A percentile compares a stretch with the other conserved stretches of the same genome.
phyloP scores from a whole-genome alignment of 2,329 filamentous ascomycete species.

The Fusarium tricinctum region DNA sequence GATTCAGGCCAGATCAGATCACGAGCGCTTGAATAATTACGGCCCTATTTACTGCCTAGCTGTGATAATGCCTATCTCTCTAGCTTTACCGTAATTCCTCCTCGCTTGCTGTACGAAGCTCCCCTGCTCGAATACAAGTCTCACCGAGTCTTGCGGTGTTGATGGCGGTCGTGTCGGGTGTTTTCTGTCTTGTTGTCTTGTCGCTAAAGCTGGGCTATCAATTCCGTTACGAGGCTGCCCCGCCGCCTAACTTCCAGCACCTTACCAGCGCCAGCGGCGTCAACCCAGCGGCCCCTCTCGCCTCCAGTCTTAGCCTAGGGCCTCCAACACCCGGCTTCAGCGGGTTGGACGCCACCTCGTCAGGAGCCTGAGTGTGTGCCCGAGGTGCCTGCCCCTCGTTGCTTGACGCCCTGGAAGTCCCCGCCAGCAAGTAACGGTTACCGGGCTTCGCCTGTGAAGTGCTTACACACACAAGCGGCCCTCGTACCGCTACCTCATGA shows the following conservation, averaged over 20 bases:
- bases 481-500: conserved; percentile 38
- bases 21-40: conserved; percentile 1
- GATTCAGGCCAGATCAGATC: conserved; percentile 5
- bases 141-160: conserved; percentile 36
- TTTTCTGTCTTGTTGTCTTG: conserved; percentile 3
- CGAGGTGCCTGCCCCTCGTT: conserved; percentile 17
- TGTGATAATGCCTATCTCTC: neutral
- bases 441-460: conserved; percentile 9
- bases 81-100: neutral
- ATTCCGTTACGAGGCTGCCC: conserved; percentile 42
- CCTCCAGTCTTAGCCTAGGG: neutral
- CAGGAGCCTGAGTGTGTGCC: conserved; percentile 23
- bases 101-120: conserved; percentile 22
- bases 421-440: conserved; percentile 35
- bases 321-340: conserved; percentile 29
- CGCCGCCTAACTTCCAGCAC: conserved; percentile 33
- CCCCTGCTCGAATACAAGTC: conserved; percentile 19
- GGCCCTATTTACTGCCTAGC: conserved; percentile 2
- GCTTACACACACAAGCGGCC: conserved; percentile 1
- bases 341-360: conserved; percentile 40
- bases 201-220: conserved; percentile 14
- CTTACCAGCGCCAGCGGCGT: conserved; percentile 22
- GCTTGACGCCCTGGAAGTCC: conserved; percentile 11
- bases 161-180: conserved; percentile 13
- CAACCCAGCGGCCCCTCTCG: conserved; percentile 35